Percentiles rank a stretch among this genome's conserved stretches.
Evolutionary conservation across 179 eudicot genomes (phyloP).

Genomic region (Corrigiola litoralis): DNA sequence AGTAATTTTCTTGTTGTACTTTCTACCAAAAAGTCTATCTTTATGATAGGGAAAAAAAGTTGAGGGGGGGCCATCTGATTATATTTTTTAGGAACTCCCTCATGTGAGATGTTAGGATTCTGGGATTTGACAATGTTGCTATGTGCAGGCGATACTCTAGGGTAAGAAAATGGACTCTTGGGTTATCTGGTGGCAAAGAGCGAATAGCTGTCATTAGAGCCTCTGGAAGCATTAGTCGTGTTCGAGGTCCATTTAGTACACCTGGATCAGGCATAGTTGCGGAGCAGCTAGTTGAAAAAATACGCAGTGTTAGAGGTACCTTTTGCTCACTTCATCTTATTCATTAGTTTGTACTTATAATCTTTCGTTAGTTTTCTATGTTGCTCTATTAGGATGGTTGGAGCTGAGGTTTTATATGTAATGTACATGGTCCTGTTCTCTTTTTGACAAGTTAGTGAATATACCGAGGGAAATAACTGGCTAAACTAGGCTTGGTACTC

Average conservation of each 20-base stretch:
- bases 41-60: neutral
- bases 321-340: neutral
- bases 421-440: neutral
- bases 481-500: neutral
- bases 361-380: too few species aligned
- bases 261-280: constrained; percentile 61
- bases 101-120: neutral
- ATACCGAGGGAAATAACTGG: neutral
- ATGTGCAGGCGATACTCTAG: constrained; percentile 61
- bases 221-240: constrained; percentile 85
- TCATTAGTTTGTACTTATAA: too few species aligned
- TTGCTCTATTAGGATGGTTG: neutral
- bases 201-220: constrained; percentile 87
- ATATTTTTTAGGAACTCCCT: too few species aligned
- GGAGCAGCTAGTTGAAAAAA: constrained; percentile 81
- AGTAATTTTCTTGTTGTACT: neutral
- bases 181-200: constrained; percentile 76
- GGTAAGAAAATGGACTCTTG: constrained; percentile 81
- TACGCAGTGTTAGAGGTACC: constrained; percentile 71
- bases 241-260: constrained; percentile 49
- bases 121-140: constrained; percentile 1
- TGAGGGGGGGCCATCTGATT: too few species aligned
- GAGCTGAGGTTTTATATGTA: neutral
- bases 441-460: neutral
- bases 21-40: neutral